phyloP scores from a whole-genome alignment of 2,329 filamentous ascomycete genomes.

The Nigrograna mackinnonii region DNA sequence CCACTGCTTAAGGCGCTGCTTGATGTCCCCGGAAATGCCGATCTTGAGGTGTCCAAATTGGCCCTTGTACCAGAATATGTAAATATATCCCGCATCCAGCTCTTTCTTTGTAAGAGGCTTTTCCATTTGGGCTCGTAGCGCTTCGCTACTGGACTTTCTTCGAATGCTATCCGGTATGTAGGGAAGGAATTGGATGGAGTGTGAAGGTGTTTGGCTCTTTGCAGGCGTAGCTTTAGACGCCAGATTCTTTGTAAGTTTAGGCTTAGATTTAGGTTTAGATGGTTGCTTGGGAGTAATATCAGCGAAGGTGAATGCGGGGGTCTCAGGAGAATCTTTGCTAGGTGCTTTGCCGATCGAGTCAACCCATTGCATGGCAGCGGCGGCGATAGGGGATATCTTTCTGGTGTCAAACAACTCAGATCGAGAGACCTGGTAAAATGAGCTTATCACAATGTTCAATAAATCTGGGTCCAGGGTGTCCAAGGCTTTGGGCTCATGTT shows the following conservation, averaged over 20 bases:
- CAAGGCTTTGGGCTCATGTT: too few species aligned
- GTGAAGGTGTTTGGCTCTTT: not conserved
- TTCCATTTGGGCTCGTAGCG: not conserved
- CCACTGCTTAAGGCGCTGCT: constrained; percentile 12
- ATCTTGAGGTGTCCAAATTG: constrained; percentile 20
- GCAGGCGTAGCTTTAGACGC: not conserved
- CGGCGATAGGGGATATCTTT: not conserved
- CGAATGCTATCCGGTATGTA: not conserved
- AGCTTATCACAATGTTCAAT: not conserved
- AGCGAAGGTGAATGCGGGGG: too few species aligned
- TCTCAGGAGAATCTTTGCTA: too few species aligned
- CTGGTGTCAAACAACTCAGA: not conserved
- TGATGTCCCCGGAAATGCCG: constrained; percentile 11
- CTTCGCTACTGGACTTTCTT: not conserved
- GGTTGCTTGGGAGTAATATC: not conserved
- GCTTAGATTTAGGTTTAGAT: not conserved
- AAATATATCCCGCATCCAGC: constrained; percentile 10
- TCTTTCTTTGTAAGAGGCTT: constrained; percentile 4
- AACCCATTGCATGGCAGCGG: not conserved
- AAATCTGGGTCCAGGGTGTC: too few species aligned
- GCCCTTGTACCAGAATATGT: constrained; percentile 18
- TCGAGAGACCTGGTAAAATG: not conserved
- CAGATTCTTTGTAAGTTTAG: not conserved
- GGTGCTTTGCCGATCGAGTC: not conserved
- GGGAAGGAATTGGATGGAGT: not conserved